Evolutionary conservation across 208 protist genomes (phyloP).

Genomic region (Borovskyia barvae): DNA sequence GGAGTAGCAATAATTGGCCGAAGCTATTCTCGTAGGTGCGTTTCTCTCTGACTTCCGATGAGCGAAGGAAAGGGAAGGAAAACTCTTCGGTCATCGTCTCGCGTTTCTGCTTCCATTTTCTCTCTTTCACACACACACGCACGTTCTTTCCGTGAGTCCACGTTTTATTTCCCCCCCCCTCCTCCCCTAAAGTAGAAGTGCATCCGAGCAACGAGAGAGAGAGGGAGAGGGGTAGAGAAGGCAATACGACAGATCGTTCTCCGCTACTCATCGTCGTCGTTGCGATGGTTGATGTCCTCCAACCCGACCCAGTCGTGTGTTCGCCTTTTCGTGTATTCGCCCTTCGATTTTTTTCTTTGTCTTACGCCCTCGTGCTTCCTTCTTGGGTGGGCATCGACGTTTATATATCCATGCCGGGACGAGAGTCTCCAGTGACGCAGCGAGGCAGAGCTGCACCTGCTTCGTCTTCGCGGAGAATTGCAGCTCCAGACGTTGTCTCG

Average conservation of each 20-base stretch:
- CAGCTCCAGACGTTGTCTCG: no score
- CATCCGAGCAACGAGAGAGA: background rate
- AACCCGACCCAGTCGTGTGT: no score
- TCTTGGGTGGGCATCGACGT: no score
- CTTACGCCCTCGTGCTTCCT: no score
- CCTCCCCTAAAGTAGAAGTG: no score
- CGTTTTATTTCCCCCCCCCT: background rate
- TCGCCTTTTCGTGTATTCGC: no score
- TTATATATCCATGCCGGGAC: constrained; percentile 8
- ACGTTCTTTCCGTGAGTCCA: background rate
- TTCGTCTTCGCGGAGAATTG: no score
- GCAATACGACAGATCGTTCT: no score
- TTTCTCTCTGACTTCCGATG: background rate
- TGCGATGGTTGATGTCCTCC: no score
- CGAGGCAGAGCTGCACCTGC: background rate
- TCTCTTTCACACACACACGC: constrained; percentile 1
- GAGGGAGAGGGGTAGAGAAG: background rate
- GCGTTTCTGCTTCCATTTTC: background rate
- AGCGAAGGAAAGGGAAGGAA: no score
- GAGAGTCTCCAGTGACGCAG: background rate
- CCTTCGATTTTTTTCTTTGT: background rate
- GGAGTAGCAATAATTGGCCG: no score
- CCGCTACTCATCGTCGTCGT: no score
- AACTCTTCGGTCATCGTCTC: background rate
- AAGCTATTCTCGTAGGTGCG: background rate